Conservation (phyloP, 2,329 filamentous ascomycete genomes). For the Hypoxylon sp. region DNA sequence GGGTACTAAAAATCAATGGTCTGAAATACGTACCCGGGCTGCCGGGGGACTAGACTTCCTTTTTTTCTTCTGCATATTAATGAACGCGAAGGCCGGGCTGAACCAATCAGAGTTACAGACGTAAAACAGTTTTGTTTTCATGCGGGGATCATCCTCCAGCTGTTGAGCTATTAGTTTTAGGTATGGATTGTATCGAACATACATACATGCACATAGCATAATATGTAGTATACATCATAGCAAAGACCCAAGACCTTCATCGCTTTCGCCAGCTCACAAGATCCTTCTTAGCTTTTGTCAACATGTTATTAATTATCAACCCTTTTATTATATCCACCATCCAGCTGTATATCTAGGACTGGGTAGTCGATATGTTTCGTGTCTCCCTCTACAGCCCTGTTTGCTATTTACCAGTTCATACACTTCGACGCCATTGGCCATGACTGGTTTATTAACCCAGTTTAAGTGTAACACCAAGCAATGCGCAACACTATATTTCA, state of each 20-base stretch:
- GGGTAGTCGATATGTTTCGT: conserved; percentile 29
- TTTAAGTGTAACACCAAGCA: conserved; percentile 31
- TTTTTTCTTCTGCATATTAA: conserved; percentile 17
- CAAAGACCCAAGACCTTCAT: too few species aligned
- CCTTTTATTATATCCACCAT: not conserved
- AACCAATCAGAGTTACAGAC: conserved; percentile 14
- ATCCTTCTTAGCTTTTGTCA: not conserved
- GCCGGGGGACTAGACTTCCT: not conserved
- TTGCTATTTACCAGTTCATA: conserved; percentile 24
- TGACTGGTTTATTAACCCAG: conserved; percentile 11
- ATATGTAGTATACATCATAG: not conserved
- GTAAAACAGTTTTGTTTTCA: conserved; percentile 13
- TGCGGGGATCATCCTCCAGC: not conserved
- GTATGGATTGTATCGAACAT: not conserved
- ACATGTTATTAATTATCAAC: not conserved
- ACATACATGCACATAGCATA: too few species aligned
- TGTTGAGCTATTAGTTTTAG: conserved; percentile 1
- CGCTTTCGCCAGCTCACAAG: not conserved
- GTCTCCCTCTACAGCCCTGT: conserved; percentile 6
- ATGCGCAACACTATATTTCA: conserved; percentile 15
- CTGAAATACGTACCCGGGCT: not conserved
- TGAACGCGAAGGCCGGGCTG: conserved; percentile 13
- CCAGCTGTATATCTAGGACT: conserved; percentile 7
- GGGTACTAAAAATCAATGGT: conserved; percentile 15
- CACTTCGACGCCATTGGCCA: conserved; percentile 25